These are phyloP conservation scores for Aristolochia contorta DNA, from an alignment of 164 flowering plant species.

Conservation along the genomic window DNA sequence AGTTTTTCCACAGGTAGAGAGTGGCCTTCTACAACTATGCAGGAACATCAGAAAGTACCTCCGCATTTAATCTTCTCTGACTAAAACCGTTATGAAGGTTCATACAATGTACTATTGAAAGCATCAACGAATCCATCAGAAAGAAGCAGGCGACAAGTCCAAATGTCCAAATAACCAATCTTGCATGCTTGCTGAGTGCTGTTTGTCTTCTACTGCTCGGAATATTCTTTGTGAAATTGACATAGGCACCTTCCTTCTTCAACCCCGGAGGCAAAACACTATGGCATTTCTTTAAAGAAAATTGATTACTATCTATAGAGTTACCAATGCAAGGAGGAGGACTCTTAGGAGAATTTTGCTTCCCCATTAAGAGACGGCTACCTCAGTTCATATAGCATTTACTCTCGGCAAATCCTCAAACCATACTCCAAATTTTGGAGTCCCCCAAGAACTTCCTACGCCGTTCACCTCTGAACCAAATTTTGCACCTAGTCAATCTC, in stretches of 20 bases:
- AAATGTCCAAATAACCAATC: conserved; percentile 34
- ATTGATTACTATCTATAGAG: conserved; percentile 7
- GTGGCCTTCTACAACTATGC: background rate
- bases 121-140: conserved; percentile 61
- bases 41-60: conserved; percentile 27
- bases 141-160: conserved; percentile 41
- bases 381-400: background rate
- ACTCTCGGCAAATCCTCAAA: background rate
- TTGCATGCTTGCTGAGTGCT: conserved; percentile 38
- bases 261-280: conserved; percentile 25
- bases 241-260: conserved; percentile 33
- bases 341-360: conserved; percentile 32
- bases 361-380: conserved; percentile 30
- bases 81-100: conserved; percentile 19
- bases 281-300: conserved; percentile 25
- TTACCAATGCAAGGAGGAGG: conserved; percentile 9
- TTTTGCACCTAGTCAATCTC: no score
- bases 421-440: no score
- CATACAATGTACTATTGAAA: conserved; percentile 40
- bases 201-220: conserved; percentile 36
- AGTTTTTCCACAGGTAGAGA: background rate
- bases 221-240: conserved; percentile 26
- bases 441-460: no score
- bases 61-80: conserved; percentile 11
- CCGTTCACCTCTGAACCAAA: no score